Percentiles rank a stretch among this genome's conserved stretches.
These are phyloP conservation scores for Asterionellopsis glacialis DNA, from an alignment of 108 stramenopile genomes.

Conservation along the genomic window DNA sequence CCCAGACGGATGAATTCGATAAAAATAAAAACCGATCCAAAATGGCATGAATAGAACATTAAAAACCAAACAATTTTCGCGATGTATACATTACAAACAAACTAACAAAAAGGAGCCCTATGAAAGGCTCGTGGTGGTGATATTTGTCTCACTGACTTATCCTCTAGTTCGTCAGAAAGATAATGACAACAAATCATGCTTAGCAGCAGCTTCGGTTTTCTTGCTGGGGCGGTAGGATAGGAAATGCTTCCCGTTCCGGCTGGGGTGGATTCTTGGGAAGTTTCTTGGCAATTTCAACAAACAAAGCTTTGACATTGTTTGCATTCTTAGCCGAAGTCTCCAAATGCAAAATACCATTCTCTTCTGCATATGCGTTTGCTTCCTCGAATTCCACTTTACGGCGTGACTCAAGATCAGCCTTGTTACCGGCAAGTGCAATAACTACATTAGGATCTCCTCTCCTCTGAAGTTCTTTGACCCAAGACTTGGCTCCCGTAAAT, in stretches of 20 bases:
- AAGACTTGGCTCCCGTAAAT: conserved; percentile 95
- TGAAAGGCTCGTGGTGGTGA: too few species aligned
- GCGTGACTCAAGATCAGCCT: conserved; percentile 84
- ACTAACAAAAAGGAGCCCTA: too few species aligned
- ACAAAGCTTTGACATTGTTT: conserved; percentile 89
- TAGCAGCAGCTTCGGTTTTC: conserved; percentile 88
- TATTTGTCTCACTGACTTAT: too few species aligned
- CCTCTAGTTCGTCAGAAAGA: too few species aligned
- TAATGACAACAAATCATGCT: too few species aligned
- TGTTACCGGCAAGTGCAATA: conserved; percentile 97
- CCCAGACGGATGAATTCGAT: too few species aligned
- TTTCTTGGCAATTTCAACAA: conserved; percentile 90
- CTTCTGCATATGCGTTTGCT: conserved; percentile 89
- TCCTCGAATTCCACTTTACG: conserved; percentile 91
- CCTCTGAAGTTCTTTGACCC: conserved; percentile 98
- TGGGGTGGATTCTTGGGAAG: conserved; percentile 88
- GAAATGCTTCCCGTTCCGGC: conserved; percentile 92
- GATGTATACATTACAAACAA: too few species aligned
- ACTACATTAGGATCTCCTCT: conserved; percentile 97
- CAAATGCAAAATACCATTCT: conserved; percentile 92
- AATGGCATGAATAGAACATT: too few species aligned
- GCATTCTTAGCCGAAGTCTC: conserved; percentile 96
- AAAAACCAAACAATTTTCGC: too few species aligned
- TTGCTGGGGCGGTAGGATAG: conserved; percentile 76
- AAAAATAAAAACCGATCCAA: too few species aligned